Conservation (phyloP, 345 rosid species). For the Eucalyptus camaldulensis region DNA sequence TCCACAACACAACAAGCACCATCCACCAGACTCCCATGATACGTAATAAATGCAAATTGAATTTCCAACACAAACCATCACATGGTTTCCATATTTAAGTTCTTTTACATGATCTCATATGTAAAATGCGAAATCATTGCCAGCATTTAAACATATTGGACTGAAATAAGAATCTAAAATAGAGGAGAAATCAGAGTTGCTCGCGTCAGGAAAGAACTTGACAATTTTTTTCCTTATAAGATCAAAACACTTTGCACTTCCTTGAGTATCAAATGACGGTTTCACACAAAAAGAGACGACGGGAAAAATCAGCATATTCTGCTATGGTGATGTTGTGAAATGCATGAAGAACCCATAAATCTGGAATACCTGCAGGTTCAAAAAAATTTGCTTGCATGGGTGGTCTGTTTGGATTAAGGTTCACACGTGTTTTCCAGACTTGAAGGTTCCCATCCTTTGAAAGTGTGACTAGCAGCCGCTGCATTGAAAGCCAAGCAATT, state of each 20-base stretch:
- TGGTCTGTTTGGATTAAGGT: conserved; percentile 78
- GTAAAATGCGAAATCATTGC: not conserved
- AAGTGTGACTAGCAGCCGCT: conserved; percentile 73
- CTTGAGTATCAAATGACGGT: not conserved
- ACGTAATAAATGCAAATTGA: not conserved
- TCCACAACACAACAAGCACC: not conserved
- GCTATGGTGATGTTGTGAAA: not conserved
- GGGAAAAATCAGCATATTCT: not conserved
- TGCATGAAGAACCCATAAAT: not conserved
- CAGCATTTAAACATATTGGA: not conserved
- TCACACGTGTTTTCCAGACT: conserved; percentile 84
- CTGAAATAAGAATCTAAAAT: not conserved
- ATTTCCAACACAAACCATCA: not conserved
- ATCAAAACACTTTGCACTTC: not conserved
- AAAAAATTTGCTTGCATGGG: conserved; percentile 88
- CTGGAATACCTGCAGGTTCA: conserved; percentile 70
- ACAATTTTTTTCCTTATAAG: not conserved
- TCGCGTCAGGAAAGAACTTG: not conserved
- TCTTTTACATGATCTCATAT: not conserved
- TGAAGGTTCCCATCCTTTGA: conserved; percentile 91
- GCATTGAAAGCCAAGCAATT: conserved; percentile 78
- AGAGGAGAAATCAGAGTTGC: not conserved
- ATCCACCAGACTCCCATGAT: not conserved
- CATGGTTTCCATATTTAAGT: not conserved
- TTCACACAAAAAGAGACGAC: not conserved